These are phyloP conservation scores for Cytospora piceae DNA, from an alignment of 2,329 filamentous ascomycete species.

Conservation along the genomic window DNA sequence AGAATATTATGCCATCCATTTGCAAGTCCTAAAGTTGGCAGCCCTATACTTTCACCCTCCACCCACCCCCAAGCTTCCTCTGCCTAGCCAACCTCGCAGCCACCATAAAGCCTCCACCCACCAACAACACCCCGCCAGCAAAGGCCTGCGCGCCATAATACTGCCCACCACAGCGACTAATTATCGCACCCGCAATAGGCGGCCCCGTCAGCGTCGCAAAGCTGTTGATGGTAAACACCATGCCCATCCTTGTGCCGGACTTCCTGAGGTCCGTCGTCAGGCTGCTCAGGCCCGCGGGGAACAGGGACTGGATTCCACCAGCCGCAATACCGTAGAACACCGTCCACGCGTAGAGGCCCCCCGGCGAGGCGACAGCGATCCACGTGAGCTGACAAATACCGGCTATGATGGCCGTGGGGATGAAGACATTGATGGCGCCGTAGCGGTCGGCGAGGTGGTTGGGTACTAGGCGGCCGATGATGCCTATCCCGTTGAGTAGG, in stretches of 20 bases:
- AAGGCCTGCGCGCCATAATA: slow-evolving; percentile 56
- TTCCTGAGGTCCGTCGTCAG: slow-evolving; percentile 56
- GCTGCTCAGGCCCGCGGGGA: slow-evolving; percentile 63
- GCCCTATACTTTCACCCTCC: slow-evolving; percentile 43
- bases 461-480: slow-evolving; percentile 61
- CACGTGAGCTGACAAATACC: slow-evolving; percentile 57
- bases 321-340: slow-evolving; percentile 66
- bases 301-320: slow-evolving; percentile 67
- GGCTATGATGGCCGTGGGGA: slow-evolving; percentile 49
- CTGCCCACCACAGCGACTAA: slow-evolving; percentile 45
- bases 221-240: slow-evolving; percentile 60
- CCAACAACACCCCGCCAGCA: slow-evolving; percentile 47
- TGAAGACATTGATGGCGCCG: slow-evolving; percentile 65
- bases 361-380: slow-evolving; percentile 56
- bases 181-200: slow-evolving; percentile 55
- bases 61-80: slow-evolving; percentile 43
- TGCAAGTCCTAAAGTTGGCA: no score
- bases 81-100: slow-evolving; percentile 46
- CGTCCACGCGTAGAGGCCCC: slow-evolving; percentile 64
- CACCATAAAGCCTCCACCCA: slow-evolving; percentile 46
- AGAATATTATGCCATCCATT: no score
- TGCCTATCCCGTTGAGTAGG: slow-evolving; percentile 66
- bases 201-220: slow-evolving; percentile 57
- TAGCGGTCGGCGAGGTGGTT: slow-evolving; percentile 60
- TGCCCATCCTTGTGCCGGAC: slow-evolving; percentile 60